These are phyloP conservation scores for Singerocomus rubriflavus DNA, from an alignment of 1,284 basidiomycete genomes.

Conservation along the genomic window DNA sequence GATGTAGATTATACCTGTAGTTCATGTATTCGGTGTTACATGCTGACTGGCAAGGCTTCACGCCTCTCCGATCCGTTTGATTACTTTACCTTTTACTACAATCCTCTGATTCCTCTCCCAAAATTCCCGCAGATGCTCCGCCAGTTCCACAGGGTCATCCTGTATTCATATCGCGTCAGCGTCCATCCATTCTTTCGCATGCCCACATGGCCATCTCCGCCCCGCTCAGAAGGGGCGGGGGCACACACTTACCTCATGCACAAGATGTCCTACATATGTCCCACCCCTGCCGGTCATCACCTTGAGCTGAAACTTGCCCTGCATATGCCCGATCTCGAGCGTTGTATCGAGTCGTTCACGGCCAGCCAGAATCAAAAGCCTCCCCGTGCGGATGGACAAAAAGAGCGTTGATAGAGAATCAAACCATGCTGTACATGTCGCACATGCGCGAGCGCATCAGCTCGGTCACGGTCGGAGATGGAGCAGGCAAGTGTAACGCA, in stretches of 20 bases:
- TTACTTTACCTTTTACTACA: constrained; percentile 46
- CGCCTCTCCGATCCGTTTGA: constrained; percentile 82
- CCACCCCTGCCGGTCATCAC: constrained; percentile 62
- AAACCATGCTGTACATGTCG: constrained; percentile 76
- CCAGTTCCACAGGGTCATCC: constrained; percentile 83
- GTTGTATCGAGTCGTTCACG: constrained; percentile 91
- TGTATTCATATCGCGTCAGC: constrained; percentile 32
- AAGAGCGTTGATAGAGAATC: constrained; percentile 77
- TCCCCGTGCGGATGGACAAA: constrained; percentile 72
- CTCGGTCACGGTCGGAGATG: not conserved
- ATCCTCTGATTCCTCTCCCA: constrained; percentile 88
- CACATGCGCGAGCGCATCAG: not conserved
- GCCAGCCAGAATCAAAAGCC: constrained; percentile 88
- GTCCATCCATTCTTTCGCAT: not conserved
- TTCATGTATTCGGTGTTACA: too few relatives aligned
- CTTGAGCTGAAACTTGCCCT: constrained; percentile 93
- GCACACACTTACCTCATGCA: constrained; percentile 75
- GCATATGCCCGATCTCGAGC: constrained; percentile 98
- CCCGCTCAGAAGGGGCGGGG: not conserved
- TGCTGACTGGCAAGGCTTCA: constrained; percentile 2
- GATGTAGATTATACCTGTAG: too few relatives aligned
- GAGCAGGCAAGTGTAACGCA: constrained; percentile 35
- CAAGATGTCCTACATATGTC: constrained; percentile 75
- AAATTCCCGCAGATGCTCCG: constrained; percentile 82
- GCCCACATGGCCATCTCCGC: not conserved